Conservation (phyloP, 441 rosid species). For the Brassica balearica region DNA sequence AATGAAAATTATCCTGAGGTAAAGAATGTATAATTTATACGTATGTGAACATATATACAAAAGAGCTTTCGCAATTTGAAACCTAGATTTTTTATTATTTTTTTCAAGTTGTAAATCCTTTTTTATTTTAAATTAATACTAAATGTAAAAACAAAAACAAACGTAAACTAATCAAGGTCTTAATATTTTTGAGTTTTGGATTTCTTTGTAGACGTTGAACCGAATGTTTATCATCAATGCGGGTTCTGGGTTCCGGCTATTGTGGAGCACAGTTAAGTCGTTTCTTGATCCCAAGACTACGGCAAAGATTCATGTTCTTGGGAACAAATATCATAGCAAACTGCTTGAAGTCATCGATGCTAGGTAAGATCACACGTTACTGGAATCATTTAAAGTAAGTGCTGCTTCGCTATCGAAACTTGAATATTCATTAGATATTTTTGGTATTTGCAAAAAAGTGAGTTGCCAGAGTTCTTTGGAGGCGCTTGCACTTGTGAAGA, state of each 20-base stretch:
- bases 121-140: background rate
- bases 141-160: background rate
- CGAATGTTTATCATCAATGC: conserved; percentile 99
- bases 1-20: conserved; percentile 98
- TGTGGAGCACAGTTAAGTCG: conserved; percentile 91
- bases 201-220: conserved; percentile 74
- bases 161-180: background rate
- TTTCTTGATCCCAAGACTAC: conserved; percentile 98
- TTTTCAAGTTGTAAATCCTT: background rate
- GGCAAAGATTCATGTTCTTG: conserved; percentile 97
- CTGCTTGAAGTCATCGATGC: conserved; percentile 93
- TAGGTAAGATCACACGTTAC: conserved; percentile 52
- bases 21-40: background rate
- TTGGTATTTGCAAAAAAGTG: conserved; percentile 50
- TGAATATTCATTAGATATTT: conserved; percentile 7
- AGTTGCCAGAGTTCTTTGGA: conserved; percentile 95
- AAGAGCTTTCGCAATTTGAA: background rate
- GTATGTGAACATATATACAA: background rate
- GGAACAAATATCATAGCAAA: conserved; percentile 93
- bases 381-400: background rate
- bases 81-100: background rate
- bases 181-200: conserved; percentile 11
- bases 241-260: conserved; percentile 94
- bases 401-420: background rate
- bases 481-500: conserved; percentile 93